A percentile compares a stretch with the other conserved stretches of the same genome.
Conservation (phyloP, 257 asterid species). For the Solanum megistacrolobum region DNA sequence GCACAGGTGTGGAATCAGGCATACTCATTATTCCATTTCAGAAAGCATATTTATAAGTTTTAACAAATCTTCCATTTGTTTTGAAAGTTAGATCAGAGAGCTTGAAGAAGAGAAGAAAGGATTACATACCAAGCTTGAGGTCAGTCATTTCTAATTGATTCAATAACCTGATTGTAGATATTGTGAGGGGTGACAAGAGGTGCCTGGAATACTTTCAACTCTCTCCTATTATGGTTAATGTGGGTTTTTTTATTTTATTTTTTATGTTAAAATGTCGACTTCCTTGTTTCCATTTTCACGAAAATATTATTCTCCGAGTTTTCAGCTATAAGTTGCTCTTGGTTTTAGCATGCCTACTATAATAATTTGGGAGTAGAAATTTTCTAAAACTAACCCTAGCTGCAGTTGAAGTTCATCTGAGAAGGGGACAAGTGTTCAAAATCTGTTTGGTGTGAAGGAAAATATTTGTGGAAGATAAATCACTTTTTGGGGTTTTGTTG, state of each 20-base stretch:
- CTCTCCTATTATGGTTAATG: not conserved
- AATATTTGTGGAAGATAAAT: not conserved
- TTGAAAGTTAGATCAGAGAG: slow-evolving; percentile 90
- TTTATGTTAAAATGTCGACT: not conserved
- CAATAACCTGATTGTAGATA: not conserved
- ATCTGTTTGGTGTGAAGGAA: not conserved
- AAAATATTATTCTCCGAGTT: not conserved
- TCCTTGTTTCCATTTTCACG: not conserved
- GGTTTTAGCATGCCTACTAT: not conserved
- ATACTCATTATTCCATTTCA: slow-evolving; percentile 10
- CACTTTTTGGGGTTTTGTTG: not conserved
- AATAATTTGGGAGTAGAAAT: not conserved
- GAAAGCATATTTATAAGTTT: slow-evolving; percentile 9
- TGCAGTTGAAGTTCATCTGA: not conserved
- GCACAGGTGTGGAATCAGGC: slow-evolving; percentile 64
- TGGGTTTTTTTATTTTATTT: not conserved
- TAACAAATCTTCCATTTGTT: slow-evolving; percentile 23
- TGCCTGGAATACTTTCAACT: not conserved
- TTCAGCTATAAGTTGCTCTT: not conserved
- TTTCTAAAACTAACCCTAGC: not conserved
- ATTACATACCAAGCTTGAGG: slow-evolving; percentile 74
- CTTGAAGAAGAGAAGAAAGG: slow-evolving; percentile 99
- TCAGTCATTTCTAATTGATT: slow-evolving; percentile 10
- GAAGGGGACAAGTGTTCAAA: not conserved
- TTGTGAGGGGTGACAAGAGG: not conserved